Percentiles rank a stretch among this genome's conserved stretches.
Evolutionary conservation across 2,329 filamentous ascomycete species (phyloP).

Genomic region (Diaporthe sp.): DNA sequence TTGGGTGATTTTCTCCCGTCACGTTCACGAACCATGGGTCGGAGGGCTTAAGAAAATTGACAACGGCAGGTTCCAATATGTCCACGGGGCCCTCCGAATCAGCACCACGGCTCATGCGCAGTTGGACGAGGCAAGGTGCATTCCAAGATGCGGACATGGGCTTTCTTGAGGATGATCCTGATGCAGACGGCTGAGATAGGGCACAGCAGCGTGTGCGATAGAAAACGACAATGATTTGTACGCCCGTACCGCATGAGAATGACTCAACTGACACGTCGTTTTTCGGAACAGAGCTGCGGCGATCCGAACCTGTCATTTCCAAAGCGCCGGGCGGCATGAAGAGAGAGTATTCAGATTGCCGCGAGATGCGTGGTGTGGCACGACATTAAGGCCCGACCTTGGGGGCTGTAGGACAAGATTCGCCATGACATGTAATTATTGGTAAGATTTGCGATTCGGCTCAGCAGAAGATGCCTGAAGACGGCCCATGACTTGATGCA

Average conservation of each 20-base stretch:
- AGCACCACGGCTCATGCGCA: not conserved
- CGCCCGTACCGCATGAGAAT: not conserved
- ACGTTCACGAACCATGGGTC: not conserved
- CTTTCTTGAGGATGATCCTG: not conserved
- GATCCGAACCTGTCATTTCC: conserved; percentile 22
- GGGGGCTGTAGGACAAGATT: conserved; percentile 33
- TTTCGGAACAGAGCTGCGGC: conserved; percentile 29
- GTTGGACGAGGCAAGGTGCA: conserved; percentile 6
- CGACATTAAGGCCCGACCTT: conserved; percentile 31
- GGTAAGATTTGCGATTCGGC: conserved; percentile 21
- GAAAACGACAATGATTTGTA: not conserved
- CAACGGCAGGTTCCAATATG: not conserved
- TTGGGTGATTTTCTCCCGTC: not conserved
- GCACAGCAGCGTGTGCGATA: not conserved
- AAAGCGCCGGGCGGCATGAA: conserved; percentile 25
- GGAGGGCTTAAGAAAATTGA: not conserved
- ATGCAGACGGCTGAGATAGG: conserved; percentile 12
- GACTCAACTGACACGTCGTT: conserved; percentile 29
- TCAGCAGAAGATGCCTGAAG: not conserved
- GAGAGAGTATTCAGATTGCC: conserved; percentile 30
- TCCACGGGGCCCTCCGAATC: not conserved
- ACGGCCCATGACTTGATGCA: conserved; percentile 15
- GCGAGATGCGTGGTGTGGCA: conserved; percentile 35
- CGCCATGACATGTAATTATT: conserved; percentile 31
- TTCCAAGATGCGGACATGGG: not conserved